Evolutionary conservation across 148 eudicot species (phyloP).

Genomic region (Oxyria digyna): DNA sequence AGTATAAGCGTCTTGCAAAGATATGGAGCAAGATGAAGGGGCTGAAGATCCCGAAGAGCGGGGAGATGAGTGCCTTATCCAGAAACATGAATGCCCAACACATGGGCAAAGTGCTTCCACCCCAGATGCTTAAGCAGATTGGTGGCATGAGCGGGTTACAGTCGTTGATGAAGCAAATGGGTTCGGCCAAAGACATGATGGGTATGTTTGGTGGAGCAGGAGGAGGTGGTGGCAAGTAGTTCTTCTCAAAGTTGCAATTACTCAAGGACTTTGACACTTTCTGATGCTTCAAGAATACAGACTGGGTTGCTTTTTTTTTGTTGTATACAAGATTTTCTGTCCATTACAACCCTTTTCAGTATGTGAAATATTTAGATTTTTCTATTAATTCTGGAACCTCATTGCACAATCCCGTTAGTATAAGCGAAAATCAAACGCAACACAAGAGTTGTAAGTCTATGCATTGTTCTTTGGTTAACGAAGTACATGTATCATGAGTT

Average conservation of each 20-base stretch:
- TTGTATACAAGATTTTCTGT: background rate
- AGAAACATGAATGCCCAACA: constrained; percentile 86
- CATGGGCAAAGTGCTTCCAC: constrained; percentile 81
- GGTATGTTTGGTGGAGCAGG: constrained; percentile 93
- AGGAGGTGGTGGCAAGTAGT: constrained; percentile 13
- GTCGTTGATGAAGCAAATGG: constrained; percentile 87
- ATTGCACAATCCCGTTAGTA: too few species aligned
- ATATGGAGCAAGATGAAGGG: constrained; percentile 96
- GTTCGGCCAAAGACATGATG: constrained; percentile 76
- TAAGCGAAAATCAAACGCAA: too few species aligned
- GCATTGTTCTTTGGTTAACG: too few species aligned
- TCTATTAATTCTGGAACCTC: background rate
- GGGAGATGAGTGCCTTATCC: constrained; percentile 82
- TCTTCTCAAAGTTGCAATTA: background rate
- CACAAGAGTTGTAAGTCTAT: too few species aligned
- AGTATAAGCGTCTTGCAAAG: constrained; percentile 84
- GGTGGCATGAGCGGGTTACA: constrained; percentile 90
- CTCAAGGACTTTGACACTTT: background rate
- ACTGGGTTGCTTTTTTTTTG: background rate
- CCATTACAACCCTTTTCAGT: background rate
- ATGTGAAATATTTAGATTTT: background rate
- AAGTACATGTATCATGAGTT: too few species aligned
- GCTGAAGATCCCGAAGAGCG: constrained; percentile 84
- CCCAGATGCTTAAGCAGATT: constrained; percentile 79
- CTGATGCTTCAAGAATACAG: background rate